phyloP scores from a whole-genome alignment of 2,329 filamentous ascomycete species.

The Fusarium veterinarium region DNA sequence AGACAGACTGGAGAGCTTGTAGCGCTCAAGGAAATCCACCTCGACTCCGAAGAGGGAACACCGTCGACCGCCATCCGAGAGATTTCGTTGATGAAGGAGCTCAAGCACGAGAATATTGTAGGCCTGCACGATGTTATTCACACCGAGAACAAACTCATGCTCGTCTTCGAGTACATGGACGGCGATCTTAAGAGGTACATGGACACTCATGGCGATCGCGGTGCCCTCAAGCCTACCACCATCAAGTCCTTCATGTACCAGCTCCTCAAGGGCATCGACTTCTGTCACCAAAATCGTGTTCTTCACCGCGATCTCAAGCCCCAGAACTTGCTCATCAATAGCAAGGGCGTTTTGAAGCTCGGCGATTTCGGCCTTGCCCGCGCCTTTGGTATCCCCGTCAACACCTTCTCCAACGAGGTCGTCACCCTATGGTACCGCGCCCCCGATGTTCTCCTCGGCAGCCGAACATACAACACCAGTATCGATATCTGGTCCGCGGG shows the following conservation, averaged over 20 bases:
- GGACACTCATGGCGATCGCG: constrained; percentile 91
- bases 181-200: constrained; percentile 99
- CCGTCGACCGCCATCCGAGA: constrained; percentile 97
- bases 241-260: constrained; percentile 99
- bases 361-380: constrained; percentile 94
- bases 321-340: constrained; percentile 96
- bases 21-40: constrained; percentile 97
- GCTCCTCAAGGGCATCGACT: constrained; percentile 93
- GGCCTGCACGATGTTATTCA: constrained; percentile 98
- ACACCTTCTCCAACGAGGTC: constrained; percentile 98
- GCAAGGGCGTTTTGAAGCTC: constrained; percentile 88
- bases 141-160: constrained; percentile 99
- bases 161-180: constrained; percentile 99
- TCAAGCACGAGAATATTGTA: constrained; percentile 99
- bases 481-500: constrained; percentile 99
- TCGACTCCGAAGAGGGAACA: constrained; percentile 97
- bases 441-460: constrained; percentile 93
- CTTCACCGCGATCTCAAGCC: constrained; percentile 96
- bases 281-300: constrained; percentile 97
- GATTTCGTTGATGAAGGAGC: constrained; percentile 98
- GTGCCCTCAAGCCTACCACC: constrained; percentile 85
- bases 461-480: constrained; percentile 97
- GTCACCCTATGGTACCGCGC: constrained; percentile 98
- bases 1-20: constrained; percentile 96
- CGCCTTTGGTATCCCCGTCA: constrained; percentile 96